Evolutionary conservation across 495 filamentous ascomycete genomes (phyloP).

Genomic region (Durotheca rogersii): DNA sequence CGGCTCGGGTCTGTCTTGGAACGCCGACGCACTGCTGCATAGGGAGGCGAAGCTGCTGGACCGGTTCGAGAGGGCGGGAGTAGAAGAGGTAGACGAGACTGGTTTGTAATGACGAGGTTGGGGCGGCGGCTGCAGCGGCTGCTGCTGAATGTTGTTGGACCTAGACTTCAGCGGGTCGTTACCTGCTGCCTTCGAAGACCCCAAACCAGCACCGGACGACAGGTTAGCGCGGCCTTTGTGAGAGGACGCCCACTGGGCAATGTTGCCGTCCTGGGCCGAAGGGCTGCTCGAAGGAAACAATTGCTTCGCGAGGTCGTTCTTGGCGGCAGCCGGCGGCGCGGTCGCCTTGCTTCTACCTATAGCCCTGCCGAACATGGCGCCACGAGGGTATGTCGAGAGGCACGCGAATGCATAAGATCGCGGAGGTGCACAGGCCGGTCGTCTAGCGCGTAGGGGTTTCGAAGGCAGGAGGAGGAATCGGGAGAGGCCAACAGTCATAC

Average conservation of each 20-base stretch:
- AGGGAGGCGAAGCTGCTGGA: slow-evolving; percentile 41
- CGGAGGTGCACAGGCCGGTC: slow-evolving; percentile 14
- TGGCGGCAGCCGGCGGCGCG: slow-evolving; percentile 22
- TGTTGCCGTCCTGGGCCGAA: slow-evolving; percentile 35
- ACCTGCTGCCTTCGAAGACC: slow-evolving; percentile 20
- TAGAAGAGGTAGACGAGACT: slow-evolving; percentile 4
- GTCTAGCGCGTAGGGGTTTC: slow-evolving; percentile 21
- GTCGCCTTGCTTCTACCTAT: slow-evolving; percentile 35
- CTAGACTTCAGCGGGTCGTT: slow-evolving; percentile 19
- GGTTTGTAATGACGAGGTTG: slow-evolving; percentile 15
- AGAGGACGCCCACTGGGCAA: slow-evolving; percentile 36
- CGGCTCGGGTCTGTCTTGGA: slow-evolving; percentile 41
- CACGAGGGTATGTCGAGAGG: slow-evolving; percentile 19
- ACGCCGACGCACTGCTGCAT: slow-evolving; percentile 43
- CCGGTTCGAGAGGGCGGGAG: slow-evolving; percentile 8
- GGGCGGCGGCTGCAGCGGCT: too few species aligned
- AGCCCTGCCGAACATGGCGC: slow-evolving; percentile 44
- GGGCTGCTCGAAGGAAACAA: slow-evolving; percentile 54
- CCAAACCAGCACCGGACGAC: slow-evolving; percentile 22
- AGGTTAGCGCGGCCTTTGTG: slow-evolving; percentile 30
- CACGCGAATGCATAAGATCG: slow-evolving; percentile 17
- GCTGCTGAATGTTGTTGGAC: slow-evolving; percentile 27
- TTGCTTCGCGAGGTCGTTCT: slow-evolving; percentile 42
- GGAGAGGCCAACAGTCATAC: slow-evolving; percentile 32
- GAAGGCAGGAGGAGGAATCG: slow-evolving; percentile 26